Conservation (phyloP, 805 yeast species). For the Kregervanrija fluxuum region DNA sequence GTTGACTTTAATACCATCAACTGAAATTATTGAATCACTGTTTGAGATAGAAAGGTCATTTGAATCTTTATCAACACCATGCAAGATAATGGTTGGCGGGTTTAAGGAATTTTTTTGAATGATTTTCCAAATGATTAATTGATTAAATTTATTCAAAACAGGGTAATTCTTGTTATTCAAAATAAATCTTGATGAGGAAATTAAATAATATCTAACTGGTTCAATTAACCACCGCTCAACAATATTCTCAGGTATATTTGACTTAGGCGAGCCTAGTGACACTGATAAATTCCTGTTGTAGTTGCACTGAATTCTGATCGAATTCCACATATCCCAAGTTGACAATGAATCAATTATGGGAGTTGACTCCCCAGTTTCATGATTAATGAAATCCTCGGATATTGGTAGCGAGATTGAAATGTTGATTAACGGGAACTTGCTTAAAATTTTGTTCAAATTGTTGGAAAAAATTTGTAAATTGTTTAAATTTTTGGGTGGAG, state of each 20-base stretch:
- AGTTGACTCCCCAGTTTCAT: constrained; percentile 16
- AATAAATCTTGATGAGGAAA: constrained; percentile 51
- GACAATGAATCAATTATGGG: constrained; percentile 39
- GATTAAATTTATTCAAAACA: constrained; percentile 54
- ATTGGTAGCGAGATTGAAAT: constrained; percentile 43
- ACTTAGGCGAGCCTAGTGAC: constrained; percentile 67
- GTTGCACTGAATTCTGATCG: constrained; percentile 48
- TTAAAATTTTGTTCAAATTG: constrained; percentile 24
- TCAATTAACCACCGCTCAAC: constrained; percentile 61
- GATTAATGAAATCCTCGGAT: constrained; percentile 34
- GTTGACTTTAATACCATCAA: constrained; percentile 13
- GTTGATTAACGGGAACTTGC: constrained; percentile 26
- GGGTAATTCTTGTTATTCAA: constrained; percentile 57
- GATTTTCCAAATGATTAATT: constrained; percentile 38
- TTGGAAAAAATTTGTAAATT: constrained; percentile 46
- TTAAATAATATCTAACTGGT: constrained; percentile 50
- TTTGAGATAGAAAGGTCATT: not conserved
- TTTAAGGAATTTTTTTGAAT: constrained; percentile 34
- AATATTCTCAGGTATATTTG: constrained; percentile 41
- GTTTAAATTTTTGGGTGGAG: constrained; percentile 56
- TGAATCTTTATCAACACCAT: constrained; percentile 41
- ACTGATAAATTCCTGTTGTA: constrained; percentile 55
- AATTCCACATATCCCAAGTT: constrained; percentile 73
- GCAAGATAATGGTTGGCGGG: constrained; percentile 40
- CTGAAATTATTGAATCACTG: not conserved